Evolutionary conservation across 345 rosid species (phyloP), one percentile per base, ranked within the genome.

Genomic region (Cardamine resedifolia): DNA sequence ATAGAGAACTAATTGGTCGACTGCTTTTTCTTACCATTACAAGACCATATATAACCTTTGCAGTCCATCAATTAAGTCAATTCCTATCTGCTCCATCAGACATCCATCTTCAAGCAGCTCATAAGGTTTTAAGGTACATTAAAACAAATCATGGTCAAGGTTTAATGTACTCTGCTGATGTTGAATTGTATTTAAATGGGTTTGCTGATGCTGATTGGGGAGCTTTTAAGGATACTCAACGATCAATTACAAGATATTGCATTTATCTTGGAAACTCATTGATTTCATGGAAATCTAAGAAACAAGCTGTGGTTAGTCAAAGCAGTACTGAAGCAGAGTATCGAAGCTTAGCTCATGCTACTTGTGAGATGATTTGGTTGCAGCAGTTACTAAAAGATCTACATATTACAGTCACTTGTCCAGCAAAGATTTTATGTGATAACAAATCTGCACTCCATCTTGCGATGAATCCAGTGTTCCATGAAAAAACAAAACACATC

Each of bases 361-460:
- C 64, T 0, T 58, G 27, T 19, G 18, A 34, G 0, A 1, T 34
- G 0, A 21, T 34, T 3, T 58, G 45, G 64, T 4, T 58, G 0
- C 27, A 34, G 0, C 27, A 58, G 0, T 3, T 58, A 0, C 11
- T 58, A 0, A 20, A 6, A 0, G 64, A 33, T 6, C 0, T 58
- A 0, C 10, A 20, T 0, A 5, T 58, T 0, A 11, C 0, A 1
- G 11, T 30, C 0, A 7, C 41, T 1, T 7, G 7, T 7, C 24
- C 28, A 0, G 3, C 45, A 0, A 58, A 58, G 4, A 0, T 58
- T 0, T 58, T 58, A 0, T 58, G 61, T 18, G 61, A 57, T 10
- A 57, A 31, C 2, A 57, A 57, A 0, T 57, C 26, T 0, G 24
- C 61, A 0, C 3, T 57, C 0, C n/a, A 57, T 4, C 4, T 57